Evolutionary conservation across 1,139 yeast genomes (phyloP).

Genomic region (Hyphopichia fennica): DNA sequence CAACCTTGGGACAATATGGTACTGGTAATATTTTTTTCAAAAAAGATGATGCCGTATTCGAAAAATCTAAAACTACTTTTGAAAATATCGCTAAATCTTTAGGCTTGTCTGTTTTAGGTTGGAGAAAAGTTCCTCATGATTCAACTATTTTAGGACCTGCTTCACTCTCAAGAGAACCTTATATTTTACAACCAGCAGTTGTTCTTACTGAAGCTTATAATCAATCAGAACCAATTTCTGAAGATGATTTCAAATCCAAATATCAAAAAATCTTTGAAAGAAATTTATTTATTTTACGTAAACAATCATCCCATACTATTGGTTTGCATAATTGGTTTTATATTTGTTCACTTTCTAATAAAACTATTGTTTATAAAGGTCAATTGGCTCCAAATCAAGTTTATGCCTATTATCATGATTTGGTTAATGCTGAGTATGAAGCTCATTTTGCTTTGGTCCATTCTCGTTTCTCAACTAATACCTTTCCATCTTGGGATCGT

Average conservation of each 20-base stretch:
- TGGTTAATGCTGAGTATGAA: slow-evolving; percentile 87
- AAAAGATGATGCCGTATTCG: slow-evolving; percentile 67
- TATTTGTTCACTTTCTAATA: slow-evolving; percentile 87
- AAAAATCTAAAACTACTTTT: slow-evolving; percentile 70
- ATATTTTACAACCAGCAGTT: slow-evolving; percentile 83
- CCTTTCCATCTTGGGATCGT: slow-evolving; percentile 99
- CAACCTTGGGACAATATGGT: slow-evolving; percentile 85
- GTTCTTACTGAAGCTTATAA: slow-evolving; percentile 64
- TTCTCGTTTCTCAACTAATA: slow-evolving; percentile 95
- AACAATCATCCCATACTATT: slow-evolving; percentile 85
- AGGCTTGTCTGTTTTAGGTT: slow-evolving; percentile 82
- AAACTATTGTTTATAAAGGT: slow-evolving; percentile 94
- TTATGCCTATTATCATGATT: slow-evolving; percentile 89
- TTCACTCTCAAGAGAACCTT: slow-evolving; percentile 89
- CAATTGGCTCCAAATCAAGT: slow-evolving; percentile 97
- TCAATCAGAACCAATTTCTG: slow-evolving; percentile 21
- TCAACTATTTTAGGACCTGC: slow-evolving; percentile 93
- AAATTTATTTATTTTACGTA: slow-evolving; percentile 80
- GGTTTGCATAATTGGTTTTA: slow-evolving; percentile 97
- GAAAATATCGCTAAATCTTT: slow-evolving; percentile 75
- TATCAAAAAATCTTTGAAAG: slow-evolving; percentile 75
- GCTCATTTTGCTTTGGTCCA: slow-evolving; percentile 96
- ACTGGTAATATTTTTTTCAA: slow-evolving; percentile 92
- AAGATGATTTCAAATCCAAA: slow-evolving; percentile 55
- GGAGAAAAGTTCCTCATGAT: slow-evolving; percentile 97